Evolutionary conservation across 306 rosid species (phyloP), one percentile per base, ranked within the genome.

Genomic region (Castanea sativa): DNA sequence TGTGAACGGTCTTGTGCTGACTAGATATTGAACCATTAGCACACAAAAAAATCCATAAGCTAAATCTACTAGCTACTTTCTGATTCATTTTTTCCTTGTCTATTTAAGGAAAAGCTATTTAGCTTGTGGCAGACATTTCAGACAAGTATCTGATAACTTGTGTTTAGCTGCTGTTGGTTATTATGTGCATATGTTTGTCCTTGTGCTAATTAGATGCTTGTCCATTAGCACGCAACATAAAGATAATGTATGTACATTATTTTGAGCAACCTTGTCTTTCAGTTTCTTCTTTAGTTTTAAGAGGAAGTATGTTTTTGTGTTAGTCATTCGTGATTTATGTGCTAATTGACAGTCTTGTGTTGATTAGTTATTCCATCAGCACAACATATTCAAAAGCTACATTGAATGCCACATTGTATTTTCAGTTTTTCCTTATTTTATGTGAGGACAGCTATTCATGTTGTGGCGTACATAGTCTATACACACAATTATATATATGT

Each of bases 181-280:
- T 56, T 33, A 3, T 49, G 80, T 80, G 93, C 86, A 79, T 87
- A 73, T 79, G 80, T 88, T 77, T 64, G 80, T 85, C 84, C 82
- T 83, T 82, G 86, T 84, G 88, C 90, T 76, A 80, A 55, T 80
- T 78, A 21, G 82, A 78, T 67, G 27, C 63, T 63, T 51, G 45
- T 51, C 52, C 80, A 10, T 81, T 78, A 49, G 83, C 86, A 80
- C 85, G 65, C 58, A 74, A 75, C 84, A 74, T 23, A 33, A 78
- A 58, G 86, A 78, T 83, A 83, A 79, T 78, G 84, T 89, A 71
- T 32, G 35, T 32, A 32, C 58, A 85, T 73, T 35, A 15, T 49
- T 67, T 12, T 69, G 65, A 77, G 86, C 86, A 57, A 43, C 70
- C 80, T 82, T 77, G 79, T 80, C 58, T 76, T 86, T 82, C 76